phyloP scores from a whole-genome alignment of 2,329 filamentous ascomycete genomes.

The Fusarium burgessii region DNA sequence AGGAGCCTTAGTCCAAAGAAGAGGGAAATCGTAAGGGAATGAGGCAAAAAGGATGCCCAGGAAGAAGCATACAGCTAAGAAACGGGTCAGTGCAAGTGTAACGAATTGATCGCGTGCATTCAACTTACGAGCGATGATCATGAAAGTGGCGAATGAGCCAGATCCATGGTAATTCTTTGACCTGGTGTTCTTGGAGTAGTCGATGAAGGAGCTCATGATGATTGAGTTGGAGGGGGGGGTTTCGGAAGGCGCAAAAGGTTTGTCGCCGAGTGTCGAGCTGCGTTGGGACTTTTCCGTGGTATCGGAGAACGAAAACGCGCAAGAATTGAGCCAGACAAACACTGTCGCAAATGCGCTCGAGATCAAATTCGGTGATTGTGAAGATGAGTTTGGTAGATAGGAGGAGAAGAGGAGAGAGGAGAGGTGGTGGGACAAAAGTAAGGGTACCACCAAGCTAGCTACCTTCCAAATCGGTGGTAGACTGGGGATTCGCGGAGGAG shows the following conservation, averaged over 20 bases:
- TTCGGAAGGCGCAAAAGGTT: constrained; percentile 13
- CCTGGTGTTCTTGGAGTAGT: constrained; percentile 68
- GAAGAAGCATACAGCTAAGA: constrained; percentile 90
- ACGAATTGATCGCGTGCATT: constrained; percentile 16
- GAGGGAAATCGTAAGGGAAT: constrained; percentile 95
- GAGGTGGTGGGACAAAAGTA: constrained; percentile 22
- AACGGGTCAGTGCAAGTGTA: constrained; percentile 2
- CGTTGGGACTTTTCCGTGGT: not conserved
- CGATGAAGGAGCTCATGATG: constrained; percentile 57
- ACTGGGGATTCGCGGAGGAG: constrained; percentile 27
- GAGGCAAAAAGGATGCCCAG: constrained; percentile 96
- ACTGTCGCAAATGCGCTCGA: constrained; percentile 18
- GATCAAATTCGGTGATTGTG: constrained; percentile 14
- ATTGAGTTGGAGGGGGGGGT: constrained; percentile 25
- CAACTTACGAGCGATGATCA: constrained; percentile 92
- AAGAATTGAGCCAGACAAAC: not conserved
- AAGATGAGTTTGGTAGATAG: constrained; percentile 7
- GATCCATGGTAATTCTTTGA: constrained; percentile 70
- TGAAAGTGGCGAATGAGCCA: constrained; percentile 90
- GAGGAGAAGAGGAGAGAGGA: constrained; percentile 27
- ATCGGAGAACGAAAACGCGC: constrained; percentile 1
- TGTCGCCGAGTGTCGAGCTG: constrained; percentile 25
- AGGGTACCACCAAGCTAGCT: constrained; percentile 28
- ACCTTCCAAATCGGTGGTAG: constrained; percentile 47
- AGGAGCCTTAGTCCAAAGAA: constrained; percentile 80